Evolutionary conservation across 495 filamentous ascomycete species (phyloP), one percentile per base, ranked within the genome.

Genomic region (Penicillium taxi): DNA sequence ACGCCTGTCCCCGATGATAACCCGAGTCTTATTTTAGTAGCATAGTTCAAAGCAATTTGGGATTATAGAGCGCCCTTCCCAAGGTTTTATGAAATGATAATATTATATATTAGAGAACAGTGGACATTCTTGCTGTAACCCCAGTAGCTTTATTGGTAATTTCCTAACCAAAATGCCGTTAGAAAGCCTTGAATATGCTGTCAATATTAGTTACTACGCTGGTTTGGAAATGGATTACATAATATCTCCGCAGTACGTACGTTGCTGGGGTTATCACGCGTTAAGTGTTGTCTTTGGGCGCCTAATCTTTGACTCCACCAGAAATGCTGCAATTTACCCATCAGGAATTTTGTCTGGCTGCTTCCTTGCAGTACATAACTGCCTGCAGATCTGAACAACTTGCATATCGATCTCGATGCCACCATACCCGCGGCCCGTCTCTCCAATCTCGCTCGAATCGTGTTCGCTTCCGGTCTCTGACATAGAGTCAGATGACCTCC

Each of bases 401-500:
- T 19, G 5, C 9, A 13, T 42, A n/a, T 31, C 31, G 44, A 37
- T 52, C 47, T 53, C 50, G 50, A 65, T 67, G 61, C 54, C 59
- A 36, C 42, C 18, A 20, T 17, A 52, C 55, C 49, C 58, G 43
- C 58, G 53, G 51, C 41, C 65, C 47, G 41, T 63, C 55, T 48
- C 63, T 35, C 63, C 63, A 35, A 38, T 67, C 35, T 49, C 55
- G 6, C 44, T 70, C 27, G 66, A 70, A 46, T 55, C 73, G 39
- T 74, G 66, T 38, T 67, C 70, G 32, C 57, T 66, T 23, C 52
- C 63, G 11, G 44, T 56, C 5, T 42, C 56, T 4, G 45, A 61
- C 11, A 35, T 59, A 15, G 54, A 67, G 17, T 19, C 17, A 5
- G 48, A 65, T 18, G 55, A 69, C 6, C 56, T 63, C 27, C 35